Base-by-base conservation (phyloP, 768 basidiomycete genomes). In the Russula emetica region DNA sequence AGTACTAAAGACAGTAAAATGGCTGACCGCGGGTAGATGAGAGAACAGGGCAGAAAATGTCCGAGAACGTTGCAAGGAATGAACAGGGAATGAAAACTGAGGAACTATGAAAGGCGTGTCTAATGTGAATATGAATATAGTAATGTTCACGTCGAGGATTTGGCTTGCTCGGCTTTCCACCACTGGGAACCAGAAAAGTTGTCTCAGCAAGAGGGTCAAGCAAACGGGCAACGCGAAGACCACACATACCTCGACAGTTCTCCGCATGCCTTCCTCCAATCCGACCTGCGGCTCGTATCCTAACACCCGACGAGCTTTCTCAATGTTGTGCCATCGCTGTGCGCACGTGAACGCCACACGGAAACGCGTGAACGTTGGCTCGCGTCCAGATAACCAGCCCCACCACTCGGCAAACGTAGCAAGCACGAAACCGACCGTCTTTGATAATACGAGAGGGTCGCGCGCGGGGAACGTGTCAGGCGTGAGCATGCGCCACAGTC, bases 271-370 rank as follows among this genome's bases (percentile, higher is more conserved):
- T 67, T 98, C 95, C 69, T 92, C 86, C 14, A 98, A 69, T 2
- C 94, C 89, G 7, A 96, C 85, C 62, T 91, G 77, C 0, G 97
- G 97, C 73, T 94, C 93, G 75, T 99, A 99, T 1, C 94, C 95
- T 47, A 99, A 78, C 64, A 98, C 82, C 63, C 94, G 78, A 69
- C 94, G 79, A 11, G 96, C 90, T 77, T 90, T 94, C 76, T 98
- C 97, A 52, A 95, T 93, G 71, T 97, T 96, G 75, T 95, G 90
- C 79, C 87, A 98, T 66, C 94, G 81, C 60, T 82, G 82, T 49
- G 85, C 86, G 72, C 88, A 91, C 57, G 83, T 86, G 72, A 85
- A 94, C 22, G 83, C 82, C 28, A 98, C 90, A 67, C 91, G 85
- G 76, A 85, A 95, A 62, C 81, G 80, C 22, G 94, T 98, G 70